phyloP scores from a whole-genome alignment of 23 red algal species.

The Chondrus crispus region DNA sequence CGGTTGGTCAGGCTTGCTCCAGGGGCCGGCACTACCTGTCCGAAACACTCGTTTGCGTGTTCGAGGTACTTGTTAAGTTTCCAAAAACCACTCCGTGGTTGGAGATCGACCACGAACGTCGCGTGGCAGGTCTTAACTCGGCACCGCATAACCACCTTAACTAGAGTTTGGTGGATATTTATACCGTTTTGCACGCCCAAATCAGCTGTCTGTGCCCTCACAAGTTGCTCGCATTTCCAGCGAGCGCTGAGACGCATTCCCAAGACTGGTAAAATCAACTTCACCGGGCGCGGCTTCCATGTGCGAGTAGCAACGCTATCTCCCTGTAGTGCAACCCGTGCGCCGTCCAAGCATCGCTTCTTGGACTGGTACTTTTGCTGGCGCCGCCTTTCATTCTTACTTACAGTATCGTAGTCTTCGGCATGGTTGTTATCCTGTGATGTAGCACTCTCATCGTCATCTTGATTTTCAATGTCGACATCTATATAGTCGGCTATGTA shows the following conservation, averaged over 20 bases:
- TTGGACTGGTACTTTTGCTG: no score
- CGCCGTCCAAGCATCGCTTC: no score
- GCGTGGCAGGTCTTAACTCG: background rate
- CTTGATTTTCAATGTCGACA: no score
- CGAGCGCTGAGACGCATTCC: background rate
- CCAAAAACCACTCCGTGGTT: slow-evolving; percentile 4
- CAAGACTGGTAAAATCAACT: no score
- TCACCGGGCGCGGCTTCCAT: no score
- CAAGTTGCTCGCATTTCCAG: slow-evolving; percentile 25
- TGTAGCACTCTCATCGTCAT: no score
- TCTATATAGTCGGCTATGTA: no score
- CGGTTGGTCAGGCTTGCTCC: background rate
- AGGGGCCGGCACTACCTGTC: background rate
- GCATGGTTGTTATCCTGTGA: no score
- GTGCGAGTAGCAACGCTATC: no score
- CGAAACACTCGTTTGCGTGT: background rate
- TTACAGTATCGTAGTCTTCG: no score
- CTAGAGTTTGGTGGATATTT: background rate
- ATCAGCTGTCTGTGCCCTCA: slow-evolving; percentile 14
- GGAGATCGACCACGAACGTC: background rate
- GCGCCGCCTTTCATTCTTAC: no score
- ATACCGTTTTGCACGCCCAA: background rate
- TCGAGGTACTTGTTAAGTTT: slow-evolving; percentile 7
- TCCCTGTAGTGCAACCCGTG: no score
- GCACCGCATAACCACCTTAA: background rate